Percentiles rank a stretch among this genome's conserved stretches.
Conservation (phyloP, 2,329 filamentous ascomycete genomes). For the Mariannaea elegans region DNA sequence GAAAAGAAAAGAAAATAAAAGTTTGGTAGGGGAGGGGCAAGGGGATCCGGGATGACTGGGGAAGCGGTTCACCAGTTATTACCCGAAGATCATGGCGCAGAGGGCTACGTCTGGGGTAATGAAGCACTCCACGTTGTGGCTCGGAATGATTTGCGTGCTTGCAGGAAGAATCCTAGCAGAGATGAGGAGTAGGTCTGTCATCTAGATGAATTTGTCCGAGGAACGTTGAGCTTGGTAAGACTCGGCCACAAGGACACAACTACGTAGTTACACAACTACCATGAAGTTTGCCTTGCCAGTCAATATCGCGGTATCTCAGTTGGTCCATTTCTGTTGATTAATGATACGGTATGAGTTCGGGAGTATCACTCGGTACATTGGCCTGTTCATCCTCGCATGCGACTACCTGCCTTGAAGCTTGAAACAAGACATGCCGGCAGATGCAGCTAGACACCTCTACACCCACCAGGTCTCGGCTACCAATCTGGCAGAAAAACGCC, state of each 20-base stretch:
- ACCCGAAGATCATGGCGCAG: constrained; percentile 19
- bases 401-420: too few species aligned
- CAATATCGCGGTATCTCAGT: too few species aligned
- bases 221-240: background rate
- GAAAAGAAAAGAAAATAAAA: background rate
- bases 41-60: constrained; percentile 11
- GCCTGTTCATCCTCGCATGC: too few species aligned
- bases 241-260: background rate
- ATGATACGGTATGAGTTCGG: background rate
- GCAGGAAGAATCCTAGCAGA: constrained; percentile 11
- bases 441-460: background rate
- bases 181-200: constrained; percentile 1
- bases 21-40: background rate
- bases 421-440: background rate
- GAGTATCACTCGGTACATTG: background rate
- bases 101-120: constrained; percentile 12
- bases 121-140: constrained; percentile 13
- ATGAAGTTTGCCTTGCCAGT: too few species aligned
- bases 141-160: constrained; percentile 7
- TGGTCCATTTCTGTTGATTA: too few species aligned
- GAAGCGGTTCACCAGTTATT: background rate
- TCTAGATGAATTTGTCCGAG: constrained; percentile 4
- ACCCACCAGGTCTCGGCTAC: background rate
- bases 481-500: background rate
- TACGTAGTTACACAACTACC: background rate